These are phyloP conservation scores for Persicaria maculosa DNA, from an alignment of 148 eudicot species.

Conservation along the genomic window DNA sequence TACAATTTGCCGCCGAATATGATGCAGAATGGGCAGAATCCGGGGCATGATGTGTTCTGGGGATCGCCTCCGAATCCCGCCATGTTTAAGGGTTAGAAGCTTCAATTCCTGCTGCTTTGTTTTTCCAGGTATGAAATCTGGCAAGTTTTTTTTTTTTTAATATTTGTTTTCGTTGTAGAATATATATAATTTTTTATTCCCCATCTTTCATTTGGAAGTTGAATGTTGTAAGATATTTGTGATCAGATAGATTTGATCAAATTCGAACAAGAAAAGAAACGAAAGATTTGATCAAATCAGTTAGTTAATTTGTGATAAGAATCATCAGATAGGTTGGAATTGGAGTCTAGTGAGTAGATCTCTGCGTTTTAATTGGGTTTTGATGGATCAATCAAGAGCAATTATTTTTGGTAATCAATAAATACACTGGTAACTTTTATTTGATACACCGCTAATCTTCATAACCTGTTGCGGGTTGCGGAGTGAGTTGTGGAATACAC, in stretches of 20 bases:
- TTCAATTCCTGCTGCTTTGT: background rate
- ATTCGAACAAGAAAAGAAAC: no score
- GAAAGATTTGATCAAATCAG: background rate
- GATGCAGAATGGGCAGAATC: conserved; percentile 4
- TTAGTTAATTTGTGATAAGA: background rate
- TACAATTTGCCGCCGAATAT: conserved; percentile 1
- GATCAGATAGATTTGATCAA: background rate
- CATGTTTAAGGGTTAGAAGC: no score
- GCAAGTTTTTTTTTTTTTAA: background rate
- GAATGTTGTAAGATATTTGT: background rate
- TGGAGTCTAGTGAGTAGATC: background rate
- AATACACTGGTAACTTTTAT: no score
- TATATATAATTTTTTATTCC: background rate
- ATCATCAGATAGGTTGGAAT: no score
- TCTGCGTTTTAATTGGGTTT: background rate
- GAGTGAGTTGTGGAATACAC: no score
- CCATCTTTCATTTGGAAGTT: background rate
- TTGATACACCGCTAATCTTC: no score
- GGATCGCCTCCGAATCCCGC: background rate
- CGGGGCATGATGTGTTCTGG: conserved; percentile 1
- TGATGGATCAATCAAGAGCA: background rate
- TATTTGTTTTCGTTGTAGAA: background rate
- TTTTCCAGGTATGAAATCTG: background rate
- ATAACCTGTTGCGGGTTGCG: no score
- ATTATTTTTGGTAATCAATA: no score